Evolutionary conservation across 164 flowering plant genomes (phyloP), one percentile per base, ranked within the genome.

Genomic region (Magnolia changhungtana): DNA sequence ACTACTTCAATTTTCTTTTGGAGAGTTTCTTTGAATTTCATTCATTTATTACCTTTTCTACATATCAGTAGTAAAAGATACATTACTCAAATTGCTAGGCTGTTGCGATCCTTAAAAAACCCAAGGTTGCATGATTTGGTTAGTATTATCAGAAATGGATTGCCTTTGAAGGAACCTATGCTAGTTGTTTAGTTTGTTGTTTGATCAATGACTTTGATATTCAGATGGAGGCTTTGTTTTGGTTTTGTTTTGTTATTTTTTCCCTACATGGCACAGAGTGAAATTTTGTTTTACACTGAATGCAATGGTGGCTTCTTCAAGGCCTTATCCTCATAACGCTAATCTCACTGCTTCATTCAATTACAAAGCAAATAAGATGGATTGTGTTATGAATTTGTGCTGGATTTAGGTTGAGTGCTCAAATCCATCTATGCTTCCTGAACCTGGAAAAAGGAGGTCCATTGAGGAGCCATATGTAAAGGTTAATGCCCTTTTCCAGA

Each of bases 401-500:
- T 72, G 85, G 75, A 75, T 71, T 21, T 79, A 96, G 99, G 91
- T 93, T 72, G 93, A 93, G 64, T 96, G 99, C 85, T 96, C 99
- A 49, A 96, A 96, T 85, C 99, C 99, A 67, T 94, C 95, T 63
- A 65, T 86, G 70, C 97, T 96, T 78, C 98, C 99, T 75, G 98
- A 94, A 80, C 89, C 95, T 83, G 99, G 93, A 65, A 85, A 79
- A 72, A 87, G 98, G 83, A 89, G 74, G 68, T 89, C 94, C 75
- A 88, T 96, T 79, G 96, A 92, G 79, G 99, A 96, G 84, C 99
- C 99, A 69, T 75, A 77, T 85, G 99, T 94, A 7, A 94, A 93
- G 99, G 99, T 92, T 72, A 51, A 82, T 78, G 20, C 71, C 71
- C 18, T 67, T 55, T 55, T 55, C 18, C 13, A 16, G 61, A 67